These are phyloP conservation scores for Yamadazyma taylorii DNA, from an alignment of 1,139 yeast species.

Conservation along the genomic window DNA sequence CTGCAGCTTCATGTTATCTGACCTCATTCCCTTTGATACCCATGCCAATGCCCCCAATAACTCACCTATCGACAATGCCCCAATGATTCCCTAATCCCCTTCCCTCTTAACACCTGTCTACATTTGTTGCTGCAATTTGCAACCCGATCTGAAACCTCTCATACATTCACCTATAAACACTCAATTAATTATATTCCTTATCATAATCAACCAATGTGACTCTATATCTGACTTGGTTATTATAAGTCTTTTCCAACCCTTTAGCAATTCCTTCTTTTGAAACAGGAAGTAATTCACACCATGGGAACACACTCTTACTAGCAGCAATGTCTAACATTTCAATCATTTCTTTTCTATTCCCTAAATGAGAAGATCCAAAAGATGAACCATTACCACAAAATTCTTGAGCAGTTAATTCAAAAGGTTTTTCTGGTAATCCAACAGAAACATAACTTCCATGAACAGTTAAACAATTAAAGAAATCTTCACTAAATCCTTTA, in stretches of 20 bases:
- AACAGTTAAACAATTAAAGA: constrained; percentile 32
- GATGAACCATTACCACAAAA: constrained; percentile 43
- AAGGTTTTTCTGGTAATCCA: constrained; percentile 43
- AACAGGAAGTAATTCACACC: constrained; percentile 60
- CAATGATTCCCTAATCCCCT: no score
- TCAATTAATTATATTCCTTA: constrained; percentile 10
- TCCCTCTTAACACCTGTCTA: no score
- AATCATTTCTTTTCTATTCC: constrained; percentile 54
- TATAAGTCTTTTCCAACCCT: constrained; percentile 50
- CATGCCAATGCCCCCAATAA: no score
- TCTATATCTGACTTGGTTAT: constrained; percentile 55
- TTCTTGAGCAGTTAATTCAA: constrained; percentile 23
- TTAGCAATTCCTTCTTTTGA: constrained; percentile 50
- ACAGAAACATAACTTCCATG: constrained; percentile 54
- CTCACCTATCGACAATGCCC: no score
- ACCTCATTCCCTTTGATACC: no score
- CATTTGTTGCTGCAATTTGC: no score
- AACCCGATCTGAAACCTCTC: no score
- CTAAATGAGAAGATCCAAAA: constrained; percentile 45
- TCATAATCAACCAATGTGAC: constrained; percentile 44
- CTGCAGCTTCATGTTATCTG: no score
- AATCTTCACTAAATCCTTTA: constrained; percentile 30
- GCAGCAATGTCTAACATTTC: constrained; percentile 57
- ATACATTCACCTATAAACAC: no score
- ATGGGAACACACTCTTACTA: constrained; percentile 50